Evolutionary conservation across 169 alveolate genomes (phyloP).

Genomic region (Theileria parva): DNA sequence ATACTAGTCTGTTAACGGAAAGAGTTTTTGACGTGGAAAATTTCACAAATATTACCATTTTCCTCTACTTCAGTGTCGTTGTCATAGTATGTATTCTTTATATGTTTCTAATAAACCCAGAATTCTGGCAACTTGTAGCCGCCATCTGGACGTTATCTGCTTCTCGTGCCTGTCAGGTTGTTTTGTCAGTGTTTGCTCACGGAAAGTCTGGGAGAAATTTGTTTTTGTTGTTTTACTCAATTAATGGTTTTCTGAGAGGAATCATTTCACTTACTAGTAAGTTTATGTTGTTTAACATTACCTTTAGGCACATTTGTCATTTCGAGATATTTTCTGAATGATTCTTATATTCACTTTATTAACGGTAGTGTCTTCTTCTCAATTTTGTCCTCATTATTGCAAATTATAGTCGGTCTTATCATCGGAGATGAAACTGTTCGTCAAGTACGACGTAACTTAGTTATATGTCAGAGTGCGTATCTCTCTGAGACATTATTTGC

Average conservation of each 20-base stretch:
- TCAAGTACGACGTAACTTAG: not conserved
- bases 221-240: slow-evolving; percentile 1
- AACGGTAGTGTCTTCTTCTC: slow-evolving; percentile 7
- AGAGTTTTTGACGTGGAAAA: slow-evolving; percentile 14
- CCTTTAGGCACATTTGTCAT: not conserved
- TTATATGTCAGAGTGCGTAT: not conserved
- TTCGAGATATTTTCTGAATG: slow-evolving; percentile 3
- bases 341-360: not conserved
- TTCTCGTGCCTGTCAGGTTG: not conserved
- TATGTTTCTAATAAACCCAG: slow-evolving; percentile 2
- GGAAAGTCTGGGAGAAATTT: slow-evolving; percentile 6
- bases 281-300: not conserved
- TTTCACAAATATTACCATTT: slow-evolving; percentile 8
- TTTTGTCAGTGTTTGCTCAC: not conserved
- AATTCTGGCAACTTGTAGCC: not conserved
- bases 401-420: not conserved
- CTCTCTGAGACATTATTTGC: not conserved
- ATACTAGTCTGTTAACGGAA: slow-evolving; percentile 24
- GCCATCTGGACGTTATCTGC: not conserved
- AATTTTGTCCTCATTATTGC: not conserved
- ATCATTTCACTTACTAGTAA: slow-evolving; percentile 4
- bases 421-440: not conserved
- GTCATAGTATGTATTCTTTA: not conserved
- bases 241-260: slow-evolving; percentile 10
- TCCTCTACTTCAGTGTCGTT: not conserved